Conservation (phyloP, 2,329 filamentous ascomycete genomes). For the Aspergillus quadrilineatus region DNA sequence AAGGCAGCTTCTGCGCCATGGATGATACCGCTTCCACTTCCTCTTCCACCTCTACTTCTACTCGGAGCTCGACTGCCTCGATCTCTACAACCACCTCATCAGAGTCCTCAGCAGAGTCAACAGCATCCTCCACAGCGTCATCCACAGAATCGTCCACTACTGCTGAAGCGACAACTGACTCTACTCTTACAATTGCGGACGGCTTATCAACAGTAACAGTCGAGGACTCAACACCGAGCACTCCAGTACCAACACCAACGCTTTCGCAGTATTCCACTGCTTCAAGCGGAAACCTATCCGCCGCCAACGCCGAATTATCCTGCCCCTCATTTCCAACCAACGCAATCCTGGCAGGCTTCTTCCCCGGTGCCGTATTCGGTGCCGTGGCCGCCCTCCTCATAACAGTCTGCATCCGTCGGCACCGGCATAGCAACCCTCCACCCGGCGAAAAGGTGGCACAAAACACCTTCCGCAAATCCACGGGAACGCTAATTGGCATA, state of each 20-base stretch:
- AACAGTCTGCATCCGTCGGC: constrained; percentile 38
- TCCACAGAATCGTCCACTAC: neutral
- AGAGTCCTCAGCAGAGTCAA: neutral
- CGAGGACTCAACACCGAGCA: neutral
- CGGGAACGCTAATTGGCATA: constrained; percentile 37
- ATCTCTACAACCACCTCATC: constrained; percentile 21
- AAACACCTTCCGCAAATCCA: constrained; percentile 34
- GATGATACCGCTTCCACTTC: constrained; percentile 26
- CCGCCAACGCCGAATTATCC: constrained; percentile 15
- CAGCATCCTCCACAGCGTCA: constrained; percentile 16
- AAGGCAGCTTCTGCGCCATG: constrained; percentile 31
- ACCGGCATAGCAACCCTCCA: constrained; percentile 20
- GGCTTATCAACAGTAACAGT: neutral
- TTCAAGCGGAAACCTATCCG: constrained; percentile 2
- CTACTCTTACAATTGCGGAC: neutral
- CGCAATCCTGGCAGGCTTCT: constrained; percentile 47
- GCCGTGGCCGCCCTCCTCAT: constrained; percentile 56
- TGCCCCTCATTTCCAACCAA: constrained; percentile 43
- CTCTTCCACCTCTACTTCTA: constrained; percentile 23
- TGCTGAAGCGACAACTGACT: neutral
- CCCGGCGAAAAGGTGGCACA: constrained; percentile 24
- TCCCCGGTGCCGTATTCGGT: constrained; percentile 47
- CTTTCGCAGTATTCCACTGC: constrained; percentile 9
- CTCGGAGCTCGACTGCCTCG: constrained; percentile 22
- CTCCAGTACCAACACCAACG: constrained; percentile 13